phyloP scores from a whole-genome alignment of 495 filamentous ascomycete species.

The Aspergillus olivimuriae region DNA sequence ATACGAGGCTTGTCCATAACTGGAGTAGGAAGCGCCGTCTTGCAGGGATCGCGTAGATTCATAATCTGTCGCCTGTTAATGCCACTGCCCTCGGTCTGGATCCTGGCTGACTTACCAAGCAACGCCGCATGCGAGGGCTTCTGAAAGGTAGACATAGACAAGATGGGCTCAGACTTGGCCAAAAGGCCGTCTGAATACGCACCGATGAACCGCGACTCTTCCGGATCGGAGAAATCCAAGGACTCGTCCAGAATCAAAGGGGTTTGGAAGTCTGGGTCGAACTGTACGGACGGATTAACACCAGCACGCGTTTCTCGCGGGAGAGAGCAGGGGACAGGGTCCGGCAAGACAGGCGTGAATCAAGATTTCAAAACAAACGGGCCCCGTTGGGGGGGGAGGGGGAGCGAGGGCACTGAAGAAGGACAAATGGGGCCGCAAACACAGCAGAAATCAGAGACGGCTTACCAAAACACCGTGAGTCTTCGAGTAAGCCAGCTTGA shows the following conservation, averaged over 20 bases:
- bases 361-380: slow-evolving; percentile 13
- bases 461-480: slow-evolving; percentile 48
- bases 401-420: slow-evolving; percentile 11
- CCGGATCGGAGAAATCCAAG: slow-evolving; percentile 46
- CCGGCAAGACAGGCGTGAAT: slow-evolving; percentile 7
- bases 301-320: slow-evolving; percentile 8
- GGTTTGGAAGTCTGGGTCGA: slow-evolving; percentile 44
- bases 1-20: slow-evolving; percentile 39
- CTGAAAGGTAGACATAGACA: slow-evolving; percentile 50
- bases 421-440: slow-evolving; percentile 16
- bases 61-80: slow-evolving; percentile 27
- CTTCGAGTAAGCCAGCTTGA: slow-evolving; percentile 51
- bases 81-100: neutral
- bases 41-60: slow-evolving; percentile 39
- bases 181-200: slow-evolving; percentile 44
- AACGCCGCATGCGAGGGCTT: slow-evolving; percentile 35
- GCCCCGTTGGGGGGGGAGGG: no score
- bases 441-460: slow-evolving; percentile 17
- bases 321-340: neutral
- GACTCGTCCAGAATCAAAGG: slow-evolving; percentile 49
- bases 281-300: slow-evolving; percentile 23
- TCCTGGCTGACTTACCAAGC: slow-evolving; percentile 29
- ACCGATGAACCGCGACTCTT: slow-evolving; percentile 41
- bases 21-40: slow-evolving; percentile 38
- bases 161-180: slow-evolving; percentile 46